Conservation (phyloP, 495 filamentous ascomycete species). For the Lasiosphaeris hirsuta region DNA sequence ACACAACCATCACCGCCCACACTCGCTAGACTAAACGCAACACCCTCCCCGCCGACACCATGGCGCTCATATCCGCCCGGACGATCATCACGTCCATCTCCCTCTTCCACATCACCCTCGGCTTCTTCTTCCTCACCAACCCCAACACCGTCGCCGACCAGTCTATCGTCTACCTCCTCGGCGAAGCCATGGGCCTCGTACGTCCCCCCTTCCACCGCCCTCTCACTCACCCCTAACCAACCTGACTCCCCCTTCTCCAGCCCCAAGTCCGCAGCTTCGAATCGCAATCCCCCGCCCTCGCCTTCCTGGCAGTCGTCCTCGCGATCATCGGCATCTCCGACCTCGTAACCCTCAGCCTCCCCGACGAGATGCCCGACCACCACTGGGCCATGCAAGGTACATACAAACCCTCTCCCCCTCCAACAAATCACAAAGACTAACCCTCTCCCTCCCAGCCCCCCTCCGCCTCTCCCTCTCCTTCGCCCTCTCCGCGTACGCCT, state of each 20-base stretch:
- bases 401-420: not conserved
- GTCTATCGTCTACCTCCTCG: conserved; percentile 76
- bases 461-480: conserved; percentile 66
- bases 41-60: conserved; percentile 34
- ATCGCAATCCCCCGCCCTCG: conserved; percentile 60
- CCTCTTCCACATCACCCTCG: conserved; percentile 77
- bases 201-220: conserved; percentile 17
- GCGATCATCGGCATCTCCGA: conserved; percentile 66
- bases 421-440: not conserved
- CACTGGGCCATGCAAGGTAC: conserved; percentile 65
- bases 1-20: not conserved
- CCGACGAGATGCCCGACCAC: conserved; percentile 61
- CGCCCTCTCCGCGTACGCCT: conserved; percentile 63
- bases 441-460: conserved; percentile 42
- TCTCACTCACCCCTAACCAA: not conserved
- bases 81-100: conserved; percentile 74
- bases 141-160: conserved; percentile 71
- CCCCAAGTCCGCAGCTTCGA: conserved; percentile 55
- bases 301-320: conserved; percentile 69
- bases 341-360: conserved; percentile 66
- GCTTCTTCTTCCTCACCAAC: conserved; percentile 74
- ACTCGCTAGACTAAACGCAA: not conserved
- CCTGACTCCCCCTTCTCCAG: conserved; percentile 16
- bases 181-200: conserved; percentile 78
- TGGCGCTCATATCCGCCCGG: conserved; percentile 75